Base-by-base conservation (phyloP, 768 basidiomycete species). In the Naematelia aurantialba region DNA sequence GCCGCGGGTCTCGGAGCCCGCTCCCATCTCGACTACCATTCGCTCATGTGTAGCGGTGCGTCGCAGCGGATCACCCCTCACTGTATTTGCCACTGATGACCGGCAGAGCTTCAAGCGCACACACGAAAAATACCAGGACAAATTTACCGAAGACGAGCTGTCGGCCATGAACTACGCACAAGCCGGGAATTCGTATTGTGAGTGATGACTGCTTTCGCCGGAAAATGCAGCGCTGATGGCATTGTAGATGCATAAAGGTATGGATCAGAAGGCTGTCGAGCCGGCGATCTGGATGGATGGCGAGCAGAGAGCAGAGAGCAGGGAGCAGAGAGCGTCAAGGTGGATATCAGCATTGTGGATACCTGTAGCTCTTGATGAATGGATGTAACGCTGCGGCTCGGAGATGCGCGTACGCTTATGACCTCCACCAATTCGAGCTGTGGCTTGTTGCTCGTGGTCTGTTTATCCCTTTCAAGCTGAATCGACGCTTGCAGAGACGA, bases 1-100 rank as follows among this genome's bases (percentile, higher is more conserved):
- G 10, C 87, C 89, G 66, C 88, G 91, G 74, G 86, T 87, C 1
- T 89, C 91, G 61, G 89, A 92, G 76, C 91, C 91, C 24, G 85
- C 87, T 45, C 91, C 91, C 29, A 90, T 94, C 72, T 89, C 89
- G 22, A 89, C 89, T 8, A 90, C 90, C 5, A 91, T 93, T 71
- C 83, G 89, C 50, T 86, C 87, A 66, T 88, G 87, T 69, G 89
- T 69, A 11, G 68, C 65, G 51, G 62, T 46, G 57, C 68, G 27
- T 66, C 60, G n/a, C 58, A 25, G 21, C 51, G 24, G 29, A 52
- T 49, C 51, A 24, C 13, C 47, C 22, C 24, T 11, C 47, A 49
- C 12, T 12, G 13, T 11, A 13, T 24, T 11, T 25, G 65, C 78
- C 69, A 80, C 79, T 24, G 47, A 48, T 48, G 47, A 22, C 42